Base-by-base conservation (phyloP, 164 flowering plant species). In the Dillenia turbinata region DNA sequence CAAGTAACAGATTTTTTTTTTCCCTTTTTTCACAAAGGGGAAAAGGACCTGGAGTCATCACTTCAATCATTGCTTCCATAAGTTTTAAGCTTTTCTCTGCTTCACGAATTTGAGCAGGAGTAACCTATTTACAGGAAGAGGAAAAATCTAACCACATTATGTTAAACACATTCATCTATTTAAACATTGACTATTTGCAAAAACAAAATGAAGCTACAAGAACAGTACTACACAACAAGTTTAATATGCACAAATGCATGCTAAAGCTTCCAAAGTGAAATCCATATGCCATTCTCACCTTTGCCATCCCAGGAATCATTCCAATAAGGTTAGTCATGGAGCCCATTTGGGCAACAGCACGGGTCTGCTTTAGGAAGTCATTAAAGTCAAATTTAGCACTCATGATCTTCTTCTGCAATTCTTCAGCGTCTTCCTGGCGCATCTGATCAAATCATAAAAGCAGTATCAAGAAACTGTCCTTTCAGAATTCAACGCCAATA, bases 351-450 rank as follows among this genome's bases (percentile, higher is more conserved):
- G 98, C 98, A 74, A 94, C 95, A 61, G 94, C 80, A 57, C 93
- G 91, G 17, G 98, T 94, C 74, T 94, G 98, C 83, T 90, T 94
- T 65, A 94, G 75, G 75, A 90, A 89, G 81, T 94, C 98, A 65
- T 94, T 94, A 73, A 94, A 94, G 82, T 94, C 98, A 72, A 87
- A 90, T 56, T 94, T 90, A 57, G 98, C 96, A 67, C 90, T 87
- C 97, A 90, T 89, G 54, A 94, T 94, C 82, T 94, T 90, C 78
- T 90, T 89, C 66, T 90, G 95, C 79, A 90, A 64, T 1, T 90
- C 97, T 75, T 89, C 96, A 56, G 97, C 97, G 71, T 94, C 98
- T 80, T 94, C 98, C 89, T 94, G 84, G 44, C 78, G 82, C 97
- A 94, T 94, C 98, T 94, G 71, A 19, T 55, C 49, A 69, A 44